A percentile compares a stretch with the other conserved stretches of the same genome.
Conservation (phyloP, 192 early-diverging fungal species). For the Cladochytrium replicatum region DNA sequence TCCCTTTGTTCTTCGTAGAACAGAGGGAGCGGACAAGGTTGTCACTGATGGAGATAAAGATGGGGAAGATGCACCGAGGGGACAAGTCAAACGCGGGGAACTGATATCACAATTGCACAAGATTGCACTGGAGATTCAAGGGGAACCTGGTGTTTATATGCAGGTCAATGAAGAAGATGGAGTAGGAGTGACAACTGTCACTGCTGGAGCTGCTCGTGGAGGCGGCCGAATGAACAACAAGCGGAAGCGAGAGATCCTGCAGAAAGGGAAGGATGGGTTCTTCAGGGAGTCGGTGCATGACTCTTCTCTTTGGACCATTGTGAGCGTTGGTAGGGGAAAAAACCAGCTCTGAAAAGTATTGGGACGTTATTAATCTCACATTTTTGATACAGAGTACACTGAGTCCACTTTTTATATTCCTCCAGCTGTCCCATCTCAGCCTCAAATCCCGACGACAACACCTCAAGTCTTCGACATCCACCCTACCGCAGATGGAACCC, state of each 20-base stretch:
- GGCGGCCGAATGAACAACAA: neutral
- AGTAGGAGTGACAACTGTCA: constrained; percentile 6
- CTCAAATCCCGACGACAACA: neutral
- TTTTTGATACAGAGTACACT: neutral
- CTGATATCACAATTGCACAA: constrained; percentile 86
- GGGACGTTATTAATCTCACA: too few relatives aligned
- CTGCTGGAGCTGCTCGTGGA: neutral
- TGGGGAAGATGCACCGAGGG: neutral
- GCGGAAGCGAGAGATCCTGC: neutral
- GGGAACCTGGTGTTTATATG: constrained; percentile 25
- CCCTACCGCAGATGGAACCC: constrained; percentile 5
- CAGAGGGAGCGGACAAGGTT: constrained; percentile 55
- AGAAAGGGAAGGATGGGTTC: constrained; percentile 15
- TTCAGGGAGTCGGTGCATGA: constrained; percentile 81
- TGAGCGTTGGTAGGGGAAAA: constrained; percentile 75
- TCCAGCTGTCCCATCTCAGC: neutral
- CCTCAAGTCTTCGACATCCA: constrained; percentile 3
- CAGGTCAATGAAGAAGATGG: constrained; percentile 4
- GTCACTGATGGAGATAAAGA: constrained; percentile 29
- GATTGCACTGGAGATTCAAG: constrained; percentile 72
- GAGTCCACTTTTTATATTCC: constrained; percentile 3
- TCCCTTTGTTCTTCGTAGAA: constrained; percentile 72
- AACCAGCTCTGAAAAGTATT: too few relatives aligned
- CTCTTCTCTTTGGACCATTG: constrained; percentile 88
- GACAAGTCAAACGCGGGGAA: constrained; percentile 42